A percentile compares a stretch with the other conserved stretches of the same genome.
phyloP scores from a whole-genome alignment of 2,329 filamentous ascomycete species.

The Cladosporium sp. region DNA sequence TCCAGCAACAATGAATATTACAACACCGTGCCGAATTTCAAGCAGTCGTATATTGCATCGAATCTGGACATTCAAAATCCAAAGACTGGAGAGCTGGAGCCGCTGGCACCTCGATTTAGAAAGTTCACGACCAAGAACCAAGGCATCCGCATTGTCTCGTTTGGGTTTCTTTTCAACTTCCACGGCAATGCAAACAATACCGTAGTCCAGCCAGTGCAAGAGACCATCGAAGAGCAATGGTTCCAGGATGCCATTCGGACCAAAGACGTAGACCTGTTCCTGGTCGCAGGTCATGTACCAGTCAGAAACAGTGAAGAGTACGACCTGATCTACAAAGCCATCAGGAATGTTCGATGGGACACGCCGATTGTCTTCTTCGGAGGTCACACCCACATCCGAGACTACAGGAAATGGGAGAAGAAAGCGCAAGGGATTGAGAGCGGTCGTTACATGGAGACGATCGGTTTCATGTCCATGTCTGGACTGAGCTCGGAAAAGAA shows the following conservation, averaged over 20 bases:
- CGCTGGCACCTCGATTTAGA: slow-evolving; percentile 76
- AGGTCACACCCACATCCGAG: slow-evolving; percentile 84
- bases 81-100: slow-evolving; percentile 63
- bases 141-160: slow-evolving; percentile 75
- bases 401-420: slow-evolving; percentile 74
- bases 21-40: slow-evolving; percentile 78
- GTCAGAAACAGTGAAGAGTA: slow-evolving; percentile 73
- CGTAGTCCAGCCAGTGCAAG: slow-evolving; percentile 71
- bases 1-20: slow-evolving; percentile 75
- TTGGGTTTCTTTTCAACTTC: slow-evolving; percentile 96
- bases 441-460: slow-evolving; percentile 90
- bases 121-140: slow-evolving; percentile 92
- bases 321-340: slow-evolving; percentile 69
- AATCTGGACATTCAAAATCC: slow-evolving; percentile 86
- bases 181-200: slow-evolving; percentile 88
- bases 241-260: slow-evolving; percentile 82
- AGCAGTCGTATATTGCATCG: slow-evolving; percentile 76
- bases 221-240: slow-evolving; percentile 81
- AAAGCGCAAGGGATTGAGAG: slow-evolving; percentile 77
- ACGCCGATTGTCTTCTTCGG: slow-evolving; percentile 89
- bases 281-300: slow-evolving; percentile 82
- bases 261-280: slow-evolving; percentile 74
- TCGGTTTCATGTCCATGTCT: slow-evolving; percentile 86
- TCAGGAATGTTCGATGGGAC: slow-evolving; percentile 71
- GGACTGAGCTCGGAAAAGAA: slow-evolving; percentile 50